phyloP scores from a whole-genome alignment of 2,329 filamentous ascomycete species.

The Sclerotinia spermophila region DNA sequence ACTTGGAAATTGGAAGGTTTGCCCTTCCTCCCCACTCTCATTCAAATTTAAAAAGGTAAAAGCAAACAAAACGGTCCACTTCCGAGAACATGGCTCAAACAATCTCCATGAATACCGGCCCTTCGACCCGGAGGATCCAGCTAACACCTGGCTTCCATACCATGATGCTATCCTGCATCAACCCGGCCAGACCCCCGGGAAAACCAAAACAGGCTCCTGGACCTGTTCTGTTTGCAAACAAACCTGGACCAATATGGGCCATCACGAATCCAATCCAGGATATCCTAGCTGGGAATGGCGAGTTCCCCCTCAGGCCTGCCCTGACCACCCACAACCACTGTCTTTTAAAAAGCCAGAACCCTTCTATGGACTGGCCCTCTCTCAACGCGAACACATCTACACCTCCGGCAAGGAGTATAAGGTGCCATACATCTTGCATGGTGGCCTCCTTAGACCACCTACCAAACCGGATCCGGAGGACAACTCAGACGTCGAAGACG shows the following conservation, averaged over 20 bases:
- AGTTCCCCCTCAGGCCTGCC: not conserved
- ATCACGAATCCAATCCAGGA: not conserved
- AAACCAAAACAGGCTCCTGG: not conserved
- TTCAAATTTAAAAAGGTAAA: not conserved
- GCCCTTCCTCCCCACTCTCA: not conserved
- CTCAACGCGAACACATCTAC: not conserved
- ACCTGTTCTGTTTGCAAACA: not conserved
- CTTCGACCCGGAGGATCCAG: not conserved
- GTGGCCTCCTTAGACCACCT: not conserved
- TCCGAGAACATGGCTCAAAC: not conserved
- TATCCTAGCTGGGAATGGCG: not conserved
- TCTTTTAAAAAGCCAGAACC: not conserved
- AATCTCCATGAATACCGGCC: not conserved
- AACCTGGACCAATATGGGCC: not conserved
- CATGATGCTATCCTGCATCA: constrained; percentile 4
- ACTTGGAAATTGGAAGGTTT: not conserved
- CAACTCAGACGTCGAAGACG: not conserved
- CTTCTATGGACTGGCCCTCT: not conserved
- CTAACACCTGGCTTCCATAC: not conserved
- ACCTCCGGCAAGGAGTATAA: not conserved
- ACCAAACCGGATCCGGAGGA: not conserved
- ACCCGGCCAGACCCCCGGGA: not conserved
- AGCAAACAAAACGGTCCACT: not conserved
- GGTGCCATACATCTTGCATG: not conserved
- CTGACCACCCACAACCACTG: not conserved